Percentiles rank a stretch among this genome's conserved stretches.
Conservation (phyloP, 176 grass and related monocot genomes). For the Musa itinerans region DNA sequence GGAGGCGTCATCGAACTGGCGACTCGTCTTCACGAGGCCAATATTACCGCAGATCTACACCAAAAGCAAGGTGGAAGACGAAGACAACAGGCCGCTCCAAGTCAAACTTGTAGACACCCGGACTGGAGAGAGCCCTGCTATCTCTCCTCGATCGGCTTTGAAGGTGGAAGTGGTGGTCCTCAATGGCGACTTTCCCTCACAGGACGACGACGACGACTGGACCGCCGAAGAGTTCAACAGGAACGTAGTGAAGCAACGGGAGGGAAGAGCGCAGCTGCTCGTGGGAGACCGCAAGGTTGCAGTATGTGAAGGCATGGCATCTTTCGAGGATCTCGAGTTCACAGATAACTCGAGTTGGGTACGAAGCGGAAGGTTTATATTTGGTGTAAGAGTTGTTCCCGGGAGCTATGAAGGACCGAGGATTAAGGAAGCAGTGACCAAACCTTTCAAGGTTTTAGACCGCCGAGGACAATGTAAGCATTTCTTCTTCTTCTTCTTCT, state of each 20-base stretch:
- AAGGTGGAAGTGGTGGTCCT: slow-evolving; percentile 49
- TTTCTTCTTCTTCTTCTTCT: background rate
- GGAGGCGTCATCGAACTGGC: background rate
- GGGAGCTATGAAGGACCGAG: slow-evolving; percentile 13
- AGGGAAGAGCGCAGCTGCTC: slow-evolving; percentile 31
- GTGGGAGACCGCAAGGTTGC: slow-evolving; percentile 19
- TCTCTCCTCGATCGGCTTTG: background rate
- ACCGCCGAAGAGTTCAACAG: slow-evolving; percentile 28
- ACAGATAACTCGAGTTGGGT: slow-evolving; percentile 44
- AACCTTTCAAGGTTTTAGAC: slow-evolving; percentile 43
- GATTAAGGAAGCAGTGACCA: slow-evolving; percentile 35
- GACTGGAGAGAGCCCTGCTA: background rate
- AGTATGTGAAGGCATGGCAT: slow-evolving; percentile 26
- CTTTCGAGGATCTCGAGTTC: slow-evolving; percentile 15
- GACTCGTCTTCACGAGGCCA: background rate
- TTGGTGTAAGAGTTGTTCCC: slow-evolving; percentile 29
- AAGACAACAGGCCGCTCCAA: background rate
- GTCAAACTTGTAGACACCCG: background rate
- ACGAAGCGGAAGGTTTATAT: slow-evolving; percentile 32
- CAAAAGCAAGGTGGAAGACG: background rate
- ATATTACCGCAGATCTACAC: background rate
- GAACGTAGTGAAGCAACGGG: slow-evolving; percentile 19
- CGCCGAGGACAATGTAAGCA: slow-evolving; percentile 40
- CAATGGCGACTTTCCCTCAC: slow-evolving; percentile 30
- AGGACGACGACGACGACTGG: slow-evolving; percentile 13